Evolutionary conservation across 208 protist species (phyloP), one percentile per base, ranked within the genome.

Genomic region (Leishmania braziliensis): DNA sequence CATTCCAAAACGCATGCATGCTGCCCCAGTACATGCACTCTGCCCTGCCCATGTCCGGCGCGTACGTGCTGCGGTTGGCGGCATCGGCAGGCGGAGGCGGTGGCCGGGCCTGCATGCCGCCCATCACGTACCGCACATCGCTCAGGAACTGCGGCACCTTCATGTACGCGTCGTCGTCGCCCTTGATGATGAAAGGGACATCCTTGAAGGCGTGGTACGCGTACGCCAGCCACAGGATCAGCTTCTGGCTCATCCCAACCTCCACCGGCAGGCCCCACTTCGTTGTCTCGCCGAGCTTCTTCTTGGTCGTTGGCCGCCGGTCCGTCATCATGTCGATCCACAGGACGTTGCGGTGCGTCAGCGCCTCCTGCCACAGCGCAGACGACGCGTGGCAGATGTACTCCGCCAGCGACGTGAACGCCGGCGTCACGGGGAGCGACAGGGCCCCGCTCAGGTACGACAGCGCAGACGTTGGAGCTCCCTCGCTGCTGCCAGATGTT

Each of bases 161-260:
- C 62, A 90, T 5, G 65, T 89, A 93, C 48, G 80, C 79, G 74
- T 93, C 89, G 79, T 93, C 89, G 69, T 93, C 89, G n/a, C 85
- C 83, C 74, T 91, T 93, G 46, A 81, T 81, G 65, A 93, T 69
- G 81, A 85, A 93, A 20, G 69, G 63, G 33, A 85, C 85, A 20
- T 81, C 68, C 39, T 73, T 79, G 74, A 91, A 93, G 1, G 81
- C 46, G 65, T 80, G 69, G 77, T 91, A 83, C 68, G 84, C 84
- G 66, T 89, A 84, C 9, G 83, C 36, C 69, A 90, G 84, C 87
- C 85, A 90, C 46, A 89, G 63, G 56, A 88, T 79, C 62, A 81
- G 75, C 78, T 93, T 93, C 72, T 86, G 84, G 26, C 78, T 86
- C 80, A 90, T 85, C 18, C 76, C 86, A 3, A 92, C 75, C 70